Base-by-base conservation (phyloP, 1,284 basidiomycete species). In the Cystobasidiaceae sp. region DNA sequence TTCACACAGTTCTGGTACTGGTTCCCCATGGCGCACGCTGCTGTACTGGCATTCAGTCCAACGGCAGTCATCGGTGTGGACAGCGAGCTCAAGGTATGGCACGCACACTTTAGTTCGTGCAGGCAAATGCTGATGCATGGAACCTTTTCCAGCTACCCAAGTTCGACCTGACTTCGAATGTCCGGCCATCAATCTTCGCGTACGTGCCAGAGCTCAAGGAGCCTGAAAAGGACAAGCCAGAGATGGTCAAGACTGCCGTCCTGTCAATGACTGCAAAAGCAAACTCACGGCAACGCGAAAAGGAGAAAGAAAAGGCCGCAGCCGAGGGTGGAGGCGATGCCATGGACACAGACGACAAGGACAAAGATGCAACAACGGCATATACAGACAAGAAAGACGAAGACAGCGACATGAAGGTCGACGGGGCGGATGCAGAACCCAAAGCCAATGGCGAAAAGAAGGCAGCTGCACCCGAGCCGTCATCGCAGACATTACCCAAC, bases 1-100 rank as follows among this genome's bases (percentile, higher is more conserved):
- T 97, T 97, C 80, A 90, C 88, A 73, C 93, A 97, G 77, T 97
- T 97, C 79, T 97, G 93, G 93, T 97, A 97, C 77, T 97, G 93
- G 93, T 97, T 93, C 78, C 93, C 93, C 34, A 80, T 97, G 28
- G 91, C 92, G n/a, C 93, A 96, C 74, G 92, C 89, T 71, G 87
- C 90, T 17, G 89, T 87, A 72, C 80, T 97, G 69, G 87, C 92
- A 1, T 96, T 97, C 77, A 87, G 90, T 68, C 92, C 93, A 2
- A 97, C 93, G 13, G 90, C 88, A 11, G 86, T 97, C 67, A 93
- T 97, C 72, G 93, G 90, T 25, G 78, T 97, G 61, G 87, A 92
- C 73, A 85, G 83, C 67, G 84, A 92, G 69, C 80, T 96, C 58
- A 87, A 89, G n/a, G n/a, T n/a, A n/a, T n/a, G n/a, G n/a, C n/a